Evolutionary conservation across 1,284 basidiomycete genomes (phyloP).

Genomic region (Testicularia cyperi): DNA sequence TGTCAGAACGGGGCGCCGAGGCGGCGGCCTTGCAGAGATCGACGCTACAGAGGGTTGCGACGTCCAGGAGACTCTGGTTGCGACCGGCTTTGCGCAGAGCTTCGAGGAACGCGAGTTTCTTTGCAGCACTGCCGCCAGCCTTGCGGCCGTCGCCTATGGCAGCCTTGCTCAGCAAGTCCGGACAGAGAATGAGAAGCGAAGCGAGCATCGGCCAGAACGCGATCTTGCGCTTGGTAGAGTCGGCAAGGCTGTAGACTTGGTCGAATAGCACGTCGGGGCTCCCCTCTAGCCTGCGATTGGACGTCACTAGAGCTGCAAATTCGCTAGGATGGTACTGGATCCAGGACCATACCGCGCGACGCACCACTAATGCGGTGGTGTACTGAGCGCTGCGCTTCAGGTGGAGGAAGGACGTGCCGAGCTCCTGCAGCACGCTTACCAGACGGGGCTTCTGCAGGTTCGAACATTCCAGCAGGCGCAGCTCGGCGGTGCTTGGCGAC

Average conservation of each 20-base stretch:
- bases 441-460: slow-evolving; percentile 61
- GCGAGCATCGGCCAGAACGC: slow-evolving; percentile 79
- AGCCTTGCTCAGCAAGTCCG: slow-evolving; percentile 69
- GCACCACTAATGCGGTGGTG: slow-evolving; percentile 73
- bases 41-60: slow-evolving; percentile 73
- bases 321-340: slow-evolving; percentile 79
- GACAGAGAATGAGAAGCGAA: slow-evolving; percentile 74
- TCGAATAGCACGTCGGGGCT: slow-evolving; percentile 59
- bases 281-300: slow-evolving; percentile 54
- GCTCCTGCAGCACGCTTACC: slow-evolving; percentile 64
- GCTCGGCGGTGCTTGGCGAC: slow-evolving; percentile 69
- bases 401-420: slow-evolving; percentile 79
- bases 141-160: slow-evolving; percentile 60
- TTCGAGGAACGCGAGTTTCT: slow-evolving; percentile 63
- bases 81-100: slow-evolving; percentile 56
- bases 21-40: slow-evolving; percentile 81
- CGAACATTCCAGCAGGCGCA: slow-evolving; percentile 68
- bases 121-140: slow-evolving; percentile 56
- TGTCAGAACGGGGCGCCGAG: slow-evolving; percentile 66
- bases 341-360: slow-evolving; percentile 88
- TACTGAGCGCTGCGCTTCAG: slow-evolving; percentile 76
- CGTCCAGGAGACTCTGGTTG: slow-evolving; percentile 64
- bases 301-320: slow-evolving; percentile 72
- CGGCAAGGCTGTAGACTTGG: slow-evolving; percentile 52
- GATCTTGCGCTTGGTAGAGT: slow-evolving; percentile 65